A percentile compares a stretch with the other conserved stretches of the same genome.
These are phyloP conservation scores for Debaryomyces prosopidis DNA, from an alignment of 805 yeast species.

Conservation along the genomic window DNA sequence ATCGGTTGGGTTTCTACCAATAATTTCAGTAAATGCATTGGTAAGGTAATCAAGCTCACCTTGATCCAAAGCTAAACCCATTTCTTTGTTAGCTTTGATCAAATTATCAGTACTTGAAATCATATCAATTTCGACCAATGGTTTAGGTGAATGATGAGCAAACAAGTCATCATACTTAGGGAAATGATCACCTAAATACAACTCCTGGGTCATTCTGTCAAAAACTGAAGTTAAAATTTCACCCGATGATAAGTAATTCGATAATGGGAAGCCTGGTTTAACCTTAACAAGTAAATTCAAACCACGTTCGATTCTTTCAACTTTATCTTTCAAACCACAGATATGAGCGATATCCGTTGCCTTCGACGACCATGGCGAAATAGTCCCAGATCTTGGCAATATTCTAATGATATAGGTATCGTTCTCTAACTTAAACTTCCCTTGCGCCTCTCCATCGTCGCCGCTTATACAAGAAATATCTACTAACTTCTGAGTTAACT, in stretches of 20 bases:
- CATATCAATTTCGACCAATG: slow-evolving; percentile 73
- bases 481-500: slow-evolving; percentile 42
- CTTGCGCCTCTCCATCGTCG: slow-evolving; percentile 14
- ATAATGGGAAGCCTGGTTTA: slow-evolving; percentile 69
- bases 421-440: slow-evolving; percentile 23
- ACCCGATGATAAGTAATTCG: slow-evolving; percentile 47
- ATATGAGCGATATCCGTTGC: slow-evolving; percentile 93
- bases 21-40: slow-evolving; percentile 72
- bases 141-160: slow-evolving; percentile 77
- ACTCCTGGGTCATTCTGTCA: slow-evolving; percentile 92
- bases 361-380: slow-evolving; percentile 98
- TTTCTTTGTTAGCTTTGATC: slow-evolving; percentile 70
- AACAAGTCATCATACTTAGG: slow-evolving; percentile 74
- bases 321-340: slow-evolving; percentile 71
- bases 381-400: slow-evolving; percentile 92
- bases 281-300: slow-evolving; percentile 69
- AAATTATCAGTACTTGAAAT: slow-evolving; percentile 58
- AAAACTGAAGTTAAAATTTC: slow-evolving; percentile 69
- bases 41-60: slow-evolving; percentile 91
- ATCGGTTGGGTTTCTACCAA: slow-evolving; percentile 92
- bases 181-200: slow-evolving; percentile 54
- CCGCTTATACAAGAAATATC: slow-evolving; percentile 26
- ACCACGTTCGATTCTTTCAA: slow-evolving; percentile 92
- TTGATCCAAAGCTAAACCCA: slow-evolving; percentile 92
- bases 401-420: slow-evolving; percentile 67